phyloP scores from a whole-genome alignment of 1,284 basidiomycete species.

The Pisolithus thermaeus region DNA sequence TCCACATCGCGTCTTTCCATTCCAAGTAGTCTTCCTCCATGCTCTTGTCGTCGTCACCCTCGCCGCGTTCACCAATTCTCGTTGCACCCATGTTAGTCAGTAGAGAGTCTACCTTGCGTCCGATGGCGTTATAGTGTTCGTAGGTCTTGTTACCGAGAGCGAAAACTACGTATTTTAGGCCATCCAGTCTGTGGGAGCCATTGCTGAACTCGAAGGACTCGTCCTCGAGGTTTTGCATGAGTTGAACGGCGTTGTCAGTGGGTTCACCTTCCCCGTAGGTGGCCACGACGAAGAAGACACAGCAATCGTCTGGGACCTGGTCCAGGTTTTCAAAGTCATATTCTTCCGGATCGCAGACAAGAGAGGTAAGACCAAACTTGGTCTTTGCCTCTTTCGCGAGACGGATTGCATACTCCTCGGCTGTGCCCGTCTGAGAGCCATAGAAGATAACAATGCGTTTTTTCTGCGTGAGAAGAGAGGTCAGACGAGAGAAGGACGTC shows the following conservation, averaged over 20 bases:
- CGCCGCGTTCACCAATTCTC: conserved; percentile 87
- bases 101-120: conserved; percentile 72
- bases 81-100: conserved; percentile 78
- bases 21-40: conserved; percentile 99
- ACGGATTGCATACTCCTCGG: conserved; percentile 92
- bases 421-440: conserved; percentile 94
- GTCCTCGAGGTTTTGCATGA: conserved; percentile 90
- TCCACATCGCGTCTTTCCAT: conserved; percentile 99
- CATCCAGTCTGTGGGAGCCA: conserved; percentile 72
- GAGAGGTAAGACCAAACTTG: conserved; percentile 87
- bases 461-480: conserved; percentile 55
- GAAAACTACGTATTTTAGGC: conserved; percentile 94
- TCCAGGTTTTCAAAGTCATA: conserved; percentile 98
- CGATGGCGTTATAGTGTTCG: conserved; percentile 92
- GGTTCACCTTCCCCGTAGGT: conserved; percentile 99
- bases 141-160: conserved; percentile 94
- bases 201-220: conserved; percentile 83
- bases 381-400: conserved; percentile 92
- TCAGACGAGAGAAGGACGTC: not conserved
- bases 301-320: conserved; percentile 79
- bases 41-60: conserved; percentile 98
- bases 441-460: conserved; percentile 95
- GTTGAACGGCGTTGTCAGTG: conserved; percentile 94
- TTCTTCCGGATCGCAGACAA: conserved; percentile 95
- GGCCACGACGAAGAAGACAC: conserved; percentile 92